These are phyloP conservation scores for Xylaria bambusicola DNA, from an alignment of 495 filamentous ascomycete genomes.

Conservation along the genomic window DNA sequence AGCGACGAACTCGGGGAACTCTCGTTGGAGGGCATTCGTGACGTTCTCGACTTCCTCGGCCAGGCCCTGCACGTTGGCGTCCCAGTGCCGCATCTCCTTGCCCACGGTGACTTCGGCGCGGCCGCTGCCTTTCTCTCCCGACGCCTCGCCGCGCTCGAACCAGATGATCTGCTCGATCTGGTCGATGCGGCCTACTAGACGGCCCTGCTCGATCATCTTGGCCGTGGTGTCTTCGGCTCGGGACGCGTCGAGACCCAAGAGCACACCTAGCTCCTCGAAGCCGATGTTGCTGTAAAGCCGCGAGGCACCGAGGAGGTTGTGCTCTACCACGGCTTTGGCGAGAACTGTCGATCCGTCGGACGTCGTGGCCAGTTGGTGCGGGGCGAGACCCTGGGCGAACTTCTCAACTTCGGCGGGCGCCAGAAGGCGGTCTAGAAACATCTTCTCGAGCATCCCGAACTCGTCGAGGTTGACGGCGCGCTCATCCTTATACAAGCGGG, in stretches of 20 bases:
- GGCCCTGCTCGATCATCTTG: conserved; percentile 91
- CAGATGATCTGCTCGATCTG: conserved; percentile 88
- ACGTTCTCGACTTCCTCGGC: conserved; percentile 89
- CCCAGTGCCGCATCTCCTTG: conserved; percentile 80
- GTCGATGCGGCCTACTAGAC: conserved; percentile 85
- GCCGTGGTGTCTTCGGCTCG: conserved; percentile 91
- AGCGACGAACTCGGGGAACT: conserved; percentile 64
- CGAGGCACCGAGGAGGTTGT: conserved; percentile 86
- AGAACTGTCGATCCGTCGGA: conserved; percentile 90
- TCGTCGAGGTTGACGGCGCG: conserved; percentile 73
- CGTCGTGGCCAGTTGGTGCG: conserved; percentile 87
- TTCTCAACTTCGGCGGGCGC: conserved; percentile 76
- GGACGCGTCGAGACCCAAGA: conserved; percentile 76
- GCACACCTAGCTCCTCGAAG: conserved; percentile 70
- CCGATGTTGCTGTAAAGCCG: conserved; percentile 88
- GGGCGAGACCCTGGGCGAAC: conserved; percentile 76
- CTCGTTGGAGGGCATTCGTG: conserved; percentile 68
- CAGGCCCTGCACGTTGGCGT: conserved; percentile 79
- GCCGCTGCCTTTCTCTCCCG: conserved; percentile 61
- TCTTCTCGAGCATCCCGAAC: conserved; percentile 91
- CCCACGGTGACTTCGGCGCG: conserved; percentile 60
- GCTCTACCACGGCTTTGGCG: conserved; percentile 92
- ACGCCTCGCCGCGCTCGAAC: conserved; percentile 74
- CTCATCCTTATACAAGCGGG: conserved; percentile 91
- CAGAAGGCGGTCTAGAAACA: conserved; percentile 89